These are phyloP conservation scores for Nemania sp. DNA, from an alignment of 2,329 filamentous ascomycete genomes.

Conservation along the genomic window DNA sequence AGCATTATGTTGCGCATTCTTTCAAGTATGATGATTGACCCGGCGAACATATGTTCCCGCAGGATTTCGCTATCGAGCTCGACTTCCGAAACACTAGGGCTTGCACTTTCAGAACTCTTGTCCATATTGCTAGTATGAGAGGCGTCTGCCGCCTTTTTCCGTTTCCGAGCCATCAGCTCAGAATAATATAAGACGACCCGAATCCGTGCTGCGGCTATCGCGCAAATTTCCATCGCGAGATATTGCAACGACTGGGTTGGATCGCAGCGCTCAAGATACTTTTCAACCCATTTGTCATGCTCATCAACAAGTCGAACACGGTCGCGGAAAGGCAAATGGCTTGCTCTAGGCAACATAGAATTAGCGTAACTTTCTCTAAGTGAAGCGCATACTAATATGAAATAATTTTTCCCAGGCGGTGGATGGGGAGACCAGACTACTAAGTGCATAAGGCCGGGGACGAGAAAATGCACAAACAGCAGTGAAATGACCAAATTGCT, in stretches of 20 bases:
- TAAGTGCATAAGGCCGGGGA: background rate
- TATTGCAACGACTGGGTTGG: constrained; percentile 12
- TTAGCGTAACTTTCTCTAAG: constrained; percentile 11
- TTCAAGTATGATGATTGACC: constrained; percentile 12
- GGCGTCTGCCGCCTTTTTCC: constrained; percentile 1
- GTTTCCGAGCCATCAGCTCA: constrained; percentile 21
- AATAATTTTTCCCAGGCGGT: background rate
- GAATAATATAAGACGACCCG: constrained; percentile 17
- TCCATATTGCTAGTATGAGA: background rate
- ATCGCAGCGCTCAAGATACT: constrained; percentile 22
- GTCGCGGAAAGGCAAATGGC: constrained; percentile 10
- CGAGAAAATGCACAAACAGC: background rate
- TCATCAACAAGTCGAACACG: constrained; percentile 23
- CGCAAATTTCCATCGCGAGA: constrained; percentile 17
- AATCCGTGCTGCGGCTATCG: constrained; percentile 20
- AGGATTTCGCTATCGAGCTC: constrained; percentile 18
- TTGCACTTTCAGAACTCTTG: background rate
- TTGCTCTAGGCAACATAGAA: constrained; percentile 6
- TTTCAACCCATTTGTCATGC: constrained; percentile 23
- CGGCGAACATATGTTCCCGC: constrained; percentile 18
- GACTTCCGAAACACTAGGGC: background rate
- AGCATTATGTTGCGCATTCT: constrained; percentile 20
- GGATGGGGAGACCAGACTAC: background rate
- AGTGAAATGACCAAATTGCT: background rate
- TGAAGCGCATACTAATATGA: background rate